Percentiles rank a stretch among this genome's conserved stretches.
These are phyloP conservation scores for Boletus eberwhitei DNA, from an alignment of 768 basidiomycete genomes.

Conservation along the genomic window DNA sequence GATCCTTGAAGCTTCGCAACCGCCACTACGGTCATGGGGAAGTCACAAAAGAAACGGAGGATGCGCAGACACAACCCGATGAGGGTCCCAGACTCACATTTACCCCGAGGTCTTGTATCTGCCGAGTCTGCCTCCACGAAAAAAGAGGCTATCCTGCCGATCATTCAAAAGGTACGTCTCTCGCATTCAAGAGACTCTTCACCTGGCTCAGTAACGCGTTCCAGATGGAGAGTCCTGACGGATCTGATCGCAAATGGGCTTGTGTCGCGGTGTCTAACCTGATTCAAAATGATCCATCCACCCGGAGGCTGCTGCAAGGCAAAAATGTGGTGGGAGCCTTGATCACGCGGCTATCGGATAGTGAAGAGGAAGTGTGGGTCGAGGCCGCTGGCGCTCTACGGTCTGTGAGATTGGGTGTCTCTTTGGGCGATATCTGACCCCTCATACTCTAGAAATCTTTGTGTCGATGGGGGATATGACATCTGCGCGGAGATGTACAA, in stretches of 20 bases:
- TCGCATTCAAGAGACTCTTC: not conserved
- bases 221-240: conserved; percentile 75
- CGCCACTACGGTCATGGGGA: conserved; percentile 61
- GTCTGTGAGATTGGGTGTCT: conserved; percentile 39
- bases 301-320: conserved; percentile 82
- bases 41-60: conserved; percentile 82
- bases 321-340: conserved; percentile 86
- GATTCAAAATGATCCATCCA: conserved; percentile 93
- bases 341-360: conserved; percentile 84
- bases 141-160: conserved; percentile 76
- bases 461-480: conserved; percentile 93
- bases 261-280: conserved; percentile 95
- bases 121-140: conserved; percentile 73
- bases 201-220: conserved; percentile 1
- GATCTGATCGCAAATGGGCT: conserved; percentile 87
- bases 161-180: conserved; percentile 77
- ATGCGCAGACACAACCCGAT: conserved; percentile 92
- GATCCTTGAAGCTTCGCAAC: not conserved
- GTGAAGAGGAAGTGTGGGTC: conserved; percentile 85
- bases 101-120: conserved; percentile 76
- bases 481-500: conserved; percentile 98
- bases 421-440: conserved; percentile 6
- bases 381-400: conserved; percentile 87
- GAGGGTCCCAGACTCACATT: conserved; percentile 89
- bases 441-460: conserved; percentile 67